A percentile compares a stretch with the other conserved stretches of the same genome.
Conservation (phyloP, 83 land plant species). For the Picea abies region DNA sequence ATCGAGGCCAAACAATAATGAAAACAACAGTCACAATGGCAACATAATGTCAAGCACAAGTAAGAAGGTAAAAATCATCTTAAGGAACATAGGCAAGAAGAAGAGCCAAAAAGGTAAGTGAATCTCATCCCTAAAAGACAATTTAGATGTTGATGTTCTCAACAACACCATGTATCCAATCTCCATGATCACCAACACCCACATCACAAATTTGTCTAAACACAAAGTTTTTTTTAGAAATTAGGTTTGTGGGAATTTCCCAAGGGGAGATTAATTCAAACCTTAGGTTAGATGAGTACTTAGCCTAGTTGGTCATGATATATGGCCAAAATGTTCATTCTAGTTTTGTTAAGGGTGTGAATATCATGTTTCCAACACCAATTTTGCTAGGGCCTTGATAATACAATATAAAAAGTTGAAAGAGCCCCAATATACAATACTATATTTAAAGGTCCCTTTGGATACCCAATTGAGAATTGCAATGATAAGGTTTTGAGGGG, state of each 20-base stretch:
- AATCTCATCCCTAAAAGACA: not conserved
- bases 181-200: slow-evolving; percentile 23
- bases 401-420: slow-evolving; percentile 36
- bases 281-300: slow-evolving; percentile 34
- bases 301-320: slow-evolving; percentile 37
- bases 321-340: slow-evolving; percentile 13
- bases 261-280: slow-evolving; percentile 33
- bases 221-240: slow-evolving; percentile 40
- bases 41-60: not conserved
- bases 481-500: too few species aligned
- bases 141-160: slow-evolving; percentile 4
- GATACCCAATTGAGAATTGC: not conserved
- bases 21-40: too few species aligned
- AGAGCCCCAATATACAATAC: not conserved
- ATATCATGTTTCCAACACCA: slow-evolving; percentile 37
- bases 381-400: slow-evolving; percentile 49
- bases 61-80: too few species aligned
- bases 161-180: slow-evolving; percentile 26
- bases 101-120: slow-evolving; percentile 12
- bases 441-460: not conserved
- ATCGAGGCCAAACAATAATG: not conserved
- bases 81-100: not conserved
- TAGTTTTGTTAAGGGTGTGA: slow-evolving; percentile 30
- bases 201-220: slow-evolving; percentile 23
- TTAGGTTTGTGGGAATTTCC: slow-evolving; percentile 69